Conservation (phyloP, 306 rosid genomes). For the Phaseolus lunatus region DNA sequence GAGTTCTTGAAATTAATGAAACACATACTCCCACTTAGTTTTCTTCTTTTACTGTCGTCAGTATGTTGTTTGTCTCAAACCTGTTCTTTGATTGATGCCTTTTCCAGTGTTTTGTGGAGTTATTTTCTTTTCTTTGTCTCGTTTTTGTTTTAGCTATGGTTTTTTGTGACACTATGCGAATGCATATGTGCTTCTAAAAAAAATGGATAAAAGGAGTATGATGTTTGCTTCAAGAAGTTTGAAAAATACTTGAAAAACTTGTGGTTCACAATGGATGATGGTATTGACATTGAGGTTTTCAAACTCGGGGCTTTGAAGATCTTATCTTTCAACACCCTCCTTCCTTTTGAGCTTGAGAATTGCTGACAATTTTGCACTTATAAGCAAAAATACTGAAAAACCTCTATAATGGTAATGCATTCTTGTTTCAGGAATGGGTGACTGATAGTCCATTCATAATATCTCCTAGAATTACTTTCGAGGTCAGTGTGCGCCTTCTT, state of each 20-base stretch:
- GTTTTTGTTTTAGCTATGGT: constrained; percentile 4
- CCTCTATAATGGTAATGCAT: constrained; percentile 19
- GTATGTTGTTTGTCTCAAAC: constrained; percentile 22
- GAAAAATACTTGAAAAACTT: constrained; percentile 11
- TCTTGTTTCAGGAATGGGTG: constrained; percentile 92
- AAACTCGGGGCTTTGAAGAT: constrained; percentile 25
- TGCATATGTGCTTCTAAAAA: constrained; percentile 32
- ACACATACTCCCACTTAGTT: background rate
- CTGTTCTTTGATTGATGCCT: background rate
- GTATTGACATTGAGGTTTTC: constrained; percentile 24
- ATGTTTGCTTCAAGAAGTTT: constrained; percentile 20
- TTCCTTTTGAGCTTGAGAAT: constrained; percentile 34
- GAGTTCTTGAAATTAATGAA: constrained; percentile 16
- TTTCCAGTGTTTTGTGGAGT: constrained; percentile 3
- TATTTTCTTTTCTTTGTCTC: background rate
- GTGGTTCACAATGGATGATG: constrained; percentile 18
- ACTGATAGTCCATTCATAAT: constrained; percentile 94
- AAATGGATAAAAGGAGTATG: constrained; percentile 10
- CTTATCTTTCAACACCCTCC: background rate
- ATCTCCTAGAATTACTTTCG: constrained; percentile 97
- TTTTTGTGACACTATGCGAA: background rate
- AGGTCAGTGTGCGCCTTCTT: constrained; percentile 98
- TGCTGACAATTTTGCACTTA: constrained; percentile 23
- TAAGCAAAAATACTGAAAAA: constrained; percentile 23
- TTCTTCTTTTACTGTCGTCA: constrained; percentile 8